These are phyloP conservation scores for Entoloma clypeatum DNA, from an alignment of 1,284 basidiomycete species.

Conservation along the genomic window DNA sequence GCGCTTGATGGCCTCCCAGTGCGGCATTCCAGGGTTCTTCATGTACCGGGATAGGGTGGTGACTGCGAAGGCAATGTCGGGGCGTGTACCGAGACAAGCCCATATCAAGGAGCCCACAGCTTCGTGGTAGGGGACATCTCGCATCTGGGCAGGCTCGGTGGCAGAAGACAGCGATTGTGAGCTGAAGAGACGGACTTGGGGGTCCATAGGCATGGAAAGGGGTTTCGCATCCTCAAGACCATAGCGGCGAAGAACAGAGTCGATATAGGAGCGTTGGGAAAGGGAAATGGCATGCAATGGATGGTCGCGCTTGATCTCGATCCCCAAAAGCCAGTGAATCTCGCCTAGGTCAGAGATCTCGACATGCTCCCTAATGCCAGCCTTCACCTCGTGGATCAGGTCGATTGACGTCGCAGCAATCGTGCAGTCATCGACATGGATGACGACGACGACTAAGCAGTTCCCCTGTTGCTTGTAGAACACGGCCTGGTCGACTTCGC, in stretches of 20 bases:
- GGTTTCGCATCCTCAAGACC: slow-evolving; percentile 5
- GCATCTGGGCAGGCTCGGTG: slow-evolving; percentile 15
- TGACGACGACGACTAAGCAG: slow-evolving; percentile 18
- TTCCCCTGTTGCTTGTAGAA: no score
- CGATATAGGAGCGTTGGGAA: slow-evolving; percentile 26
- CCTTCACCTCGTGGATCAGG: slow-evolving; percentile 16
- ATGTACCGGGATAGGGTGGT: no score
- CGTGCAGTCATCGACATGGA: slow-evolving; percentile 31
- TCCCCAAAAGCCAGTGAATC: slow-evolving; percentile 25
- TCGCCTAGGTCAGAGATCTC: no score
- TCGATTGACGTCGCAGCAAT: slow-evolving; percentile 13
- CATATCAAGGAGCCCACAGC: slow-evolving; percentile 23
- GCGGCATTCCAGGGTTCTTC: slow-evolving; percentile 26
- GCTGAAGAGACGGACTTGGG: background rate
- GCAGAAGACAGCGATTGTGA: background rate
- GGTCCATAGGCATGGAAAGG: no score
- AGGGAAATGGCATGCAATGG: slow-evolving; percentile 17
- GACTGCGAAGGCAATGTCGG: no score
- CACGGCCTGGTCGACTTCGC: no score
- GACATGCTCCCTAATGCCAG: slow-evolving; percentile 19
- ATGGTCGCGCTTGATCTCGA: slow-evolving; percentile 22
- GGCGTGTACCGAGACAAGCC: no score
- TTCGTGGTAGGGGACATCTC: slow-evolving; percentile 22
- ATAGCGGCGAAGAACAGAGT: slow-evolving; percentile 19
- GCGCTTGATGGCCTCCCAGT: slow-evolving; percentile 28